A percentile compares a stretch with the other conserved stretches of the same genome.
phyloP scores from a whole-genome alignment of 306 rosid species.

The Medicago truncatula region DNA sequence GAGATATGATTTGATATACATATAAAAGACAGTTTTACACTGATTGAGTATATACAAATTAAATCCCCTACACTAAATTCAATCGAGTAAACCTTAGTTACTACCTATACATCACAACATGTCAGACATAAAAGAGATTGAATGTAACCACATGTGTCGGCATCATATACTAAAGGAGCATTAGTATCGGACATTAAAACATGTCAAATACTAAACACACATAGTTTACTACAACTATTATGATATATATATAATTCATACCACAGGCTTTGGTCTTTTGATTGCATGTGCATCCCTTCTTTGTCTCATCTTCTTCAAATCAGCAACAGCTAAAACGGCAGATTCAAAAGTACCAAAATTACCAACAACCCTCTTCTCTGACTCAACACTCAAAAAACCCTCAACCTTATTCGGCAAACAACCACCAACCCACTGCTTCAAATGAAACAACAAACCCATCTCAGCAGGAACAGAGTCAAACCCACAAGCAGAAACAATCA shows the following conservation, averaged over 20 bases:
- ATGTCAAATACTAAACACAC: neutral
- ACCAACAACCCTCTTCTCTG: slow-evolving; percentile 69
- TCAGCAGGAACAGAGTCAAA: slow-evolving; percentile 94
- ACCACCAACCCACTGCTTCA: slow-evolving; percentile 66
- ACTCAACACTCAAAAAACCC: slow-evolving; percentile 73
- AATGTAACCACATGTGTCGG: no score
- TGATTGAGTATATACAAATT: no score
- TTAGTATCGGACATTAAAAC: no score
- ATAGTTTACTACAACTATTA: neutral
- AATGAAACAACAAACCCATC: slow-evolving; percentile 76
- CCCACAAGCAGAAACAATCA: slow-evolving; percentile 89
- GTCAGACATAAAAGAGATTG: no score
- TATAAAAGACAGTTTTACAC: no score
- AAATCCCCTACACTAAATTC: no score
- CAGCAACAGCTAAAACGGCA: slow-evolving; percentile 76
- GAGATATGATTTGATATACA: no score
- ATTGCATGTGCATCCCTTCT: slow-evolving; percentile 59
- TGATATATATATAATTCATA: neutral
- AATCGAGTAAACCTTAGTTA: no score
- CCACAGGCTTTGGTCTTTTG: slow-evolving; percentile 64
- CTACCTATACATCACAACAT: no score
- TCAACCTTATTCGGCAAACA: slow-evolving; percentile 64
- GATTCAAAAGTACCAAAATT: slow-evolving; percentile 80
- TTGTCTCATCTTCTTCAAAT: slow-evolving; percentile 56
- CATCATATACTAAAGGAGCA: no score